phyloP scores from a whole-genome alignment of 805 yeast species.

The Saccharomycopsis malanga region DNA sequence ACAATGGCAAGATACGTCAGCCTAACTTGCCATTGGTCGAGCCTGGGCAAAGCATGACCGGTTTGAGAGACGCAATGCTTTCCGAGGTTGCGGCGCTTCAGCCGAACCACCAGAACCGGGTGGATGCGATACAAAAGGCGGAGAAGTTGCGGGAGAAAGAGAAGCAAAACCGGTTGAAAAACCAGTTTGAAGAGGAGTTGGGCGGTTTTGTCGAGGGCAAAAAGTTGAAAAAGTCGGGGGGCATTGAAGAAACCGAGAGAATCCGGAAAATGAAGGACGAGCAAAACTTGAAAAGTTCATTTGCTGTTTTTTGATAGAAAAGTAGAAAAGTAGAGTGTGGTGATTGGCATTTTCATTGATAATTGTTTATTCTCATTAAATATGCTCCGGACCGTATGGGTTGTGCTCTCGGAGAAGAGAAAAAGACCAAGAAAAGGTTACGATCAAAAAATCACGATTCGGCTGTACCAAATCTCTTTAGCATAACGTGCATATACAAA shows the following conservation, averaged over 20 bases:
- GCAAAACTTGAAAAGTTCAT: conserved; percentile 53
- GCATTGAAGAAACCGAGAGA: conserved; percentile 80
- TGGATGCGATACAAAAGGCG: conserved; percentile 85
- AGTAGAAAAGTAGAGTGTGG: too few species aligned
- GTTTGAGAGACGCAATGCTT: conserved; percentile 69
- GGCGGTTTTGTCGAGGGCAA: conserved; percentile 77
- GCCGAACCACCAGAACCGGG: conserved; percentile 79
- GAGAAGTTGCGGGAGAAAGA: conserved; percentile 74
- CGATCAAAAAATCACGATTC: too few species aligned
- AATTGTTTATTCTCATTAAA: too few species aligned
- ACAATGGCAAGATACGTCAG: conserved; percentile 17
- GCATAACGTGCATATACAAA: too few species aligned
- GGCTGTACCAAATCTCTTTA: too few species aligned
- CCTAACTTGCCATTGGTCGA: conserved; percentile 41
- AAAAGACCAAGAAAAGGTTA: too few species aligned
- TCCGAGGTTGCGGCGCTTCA: conserved; percentile 68
- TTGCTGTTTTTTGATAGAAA: conserved; percentile 31
- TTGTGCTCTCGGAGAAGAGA: too few species aligned
- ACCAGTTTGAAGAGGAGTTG: conserved; percentile 77
- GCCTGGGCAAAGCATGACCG: conserved; percentile 56
- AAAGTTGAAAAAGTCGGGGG: conserved; percentile 76
- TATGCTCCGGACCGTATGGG: too few species aligned
- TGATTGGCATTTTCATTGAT: too few species aligned
- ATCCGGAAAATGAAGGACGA: conserved; percentile 59
- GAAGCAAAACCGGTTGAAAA: conserved; percentile 44